These are phyloP conservation scores for Botrytis paeoniae DNA, from an alignment of 2,329 filamentous ascomycete genomes.

Conservation along the genomic window DNA sequence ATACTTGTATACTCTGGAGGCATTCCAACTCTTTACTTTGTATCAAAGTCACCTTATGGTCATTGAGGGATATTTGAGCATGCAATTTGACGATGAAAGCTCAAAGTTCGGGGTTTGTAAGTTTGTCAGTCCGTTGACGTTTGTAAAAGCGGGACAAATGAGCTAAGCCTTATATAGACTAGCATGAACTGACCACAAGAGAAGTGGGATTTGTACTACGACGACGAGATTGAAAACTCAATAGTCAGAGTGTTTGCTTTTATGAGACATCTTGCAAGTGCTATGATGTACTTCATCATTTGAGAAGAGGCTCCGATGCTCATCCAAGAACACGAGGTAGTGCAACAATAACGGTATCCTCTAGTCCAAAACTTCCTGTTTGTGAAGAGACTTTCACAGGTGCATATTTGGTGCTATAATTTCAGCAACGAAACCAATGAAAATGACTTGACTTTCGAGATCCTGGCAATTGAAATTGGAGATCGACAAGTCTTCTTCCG, in stretches of 20 bases:
- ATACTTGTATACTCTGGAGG: constrained; percentile 30
- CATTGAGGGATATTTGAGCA: constrained; percentile 28
- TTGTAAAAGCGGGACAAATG: neutral
- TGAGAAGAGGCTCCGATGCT: neutral
- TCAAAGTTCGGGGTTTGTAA: neutral
- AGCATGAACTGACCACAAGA: neutral
- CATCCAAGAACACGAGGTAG: neutral
- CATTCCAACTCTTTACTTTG: constrained; percentile 28
- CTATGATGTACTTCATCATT: neutral
- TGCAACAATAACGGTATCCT: neutral
- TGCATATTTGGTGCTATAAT: neutral
- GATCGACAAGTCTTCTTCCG: neutral
- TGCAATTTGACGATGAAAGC: constrained; percentile 27
- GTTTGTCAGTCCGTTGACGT: neutral
- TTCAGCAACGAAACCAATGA: neutral
- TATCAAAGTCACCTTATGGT: constrained; percentile 3
- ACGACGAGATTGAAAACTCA: neutral
- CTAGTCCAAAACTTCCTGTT: neutral
- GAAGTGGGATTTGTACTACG: neutral
- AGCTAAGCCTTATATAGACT: constrained; percentile 6
- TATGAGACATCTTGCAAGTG: neutral
- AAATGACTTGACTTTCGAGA: neutral
- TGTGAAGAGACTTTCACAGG: neutral
- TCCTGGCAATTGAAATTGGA: neutral
- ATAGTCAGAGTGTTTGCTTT: neutral